These are phyloP conservation scores for Plantago rigida DNA, from an alignment of 305 asterid species.

Conservation along the genomic window DNA sequence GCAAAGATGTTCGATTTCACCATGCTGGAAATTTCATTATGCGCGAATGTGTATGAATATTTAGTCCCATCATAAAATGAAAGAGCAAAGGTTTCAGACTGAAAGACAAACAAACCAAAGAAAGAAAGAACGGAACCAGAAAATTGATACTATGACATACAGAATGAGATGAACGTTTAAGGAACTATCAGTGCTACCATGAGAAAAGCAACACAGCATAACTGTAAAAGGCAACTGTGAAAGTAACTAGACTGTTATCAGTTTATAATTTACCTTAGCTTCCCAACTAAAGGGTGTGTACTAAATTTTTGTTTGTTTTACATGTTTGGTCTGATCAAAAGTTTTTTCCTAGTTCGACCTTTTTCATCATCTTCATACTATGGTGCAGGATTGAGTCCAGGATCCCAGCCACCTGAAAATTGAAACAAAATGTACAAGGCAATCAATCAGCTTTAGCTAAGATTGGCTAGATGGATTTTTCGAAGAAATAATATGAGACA, in stretches of 20 bases:
- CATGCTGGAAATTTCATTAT: no score
- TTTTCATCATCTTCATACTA: constrained; percentile 56
- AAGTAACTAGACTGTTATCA: constrained; percentile 2
- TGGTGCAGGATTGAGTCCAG: constrained; percentile 74
- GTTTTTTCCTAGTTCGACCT: constrained; percentile 86
- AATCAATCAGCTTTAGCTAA: neutral
- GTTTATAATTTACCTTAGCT: constrained; percentile 25
- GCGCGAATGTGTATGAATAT: no score
- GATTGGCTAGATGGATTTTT: neutral
- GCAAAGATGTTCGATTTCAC: no score
- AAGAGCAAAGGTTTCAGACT: no score
- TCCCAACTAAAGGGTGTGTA: constrained; percentile 20
- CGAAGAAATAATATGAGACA: neutral
- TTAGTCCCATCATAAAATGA: no score
- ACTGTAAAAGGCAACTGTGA: neutral
- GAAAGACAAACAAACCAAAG: no score
- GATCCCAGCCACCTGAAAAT: constrained; percentile 88
- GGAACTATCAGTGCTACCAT: neutral
- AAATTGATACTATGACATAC: no score
- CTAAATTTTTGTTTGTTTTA: constrained; percentile 2
- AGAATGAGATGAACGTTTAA: neutral
- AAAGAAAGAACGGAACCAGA: no score
- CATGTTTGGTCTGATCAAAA: constrained; percentile 36
- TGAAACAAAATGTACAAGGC: constrained; percentile 1
- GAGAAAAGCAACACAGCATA: neutral